Evolutionary conservation across 345 rosid genomes (phyloP).

Genomic region (Chamaenerion angustifolium): DNA sequence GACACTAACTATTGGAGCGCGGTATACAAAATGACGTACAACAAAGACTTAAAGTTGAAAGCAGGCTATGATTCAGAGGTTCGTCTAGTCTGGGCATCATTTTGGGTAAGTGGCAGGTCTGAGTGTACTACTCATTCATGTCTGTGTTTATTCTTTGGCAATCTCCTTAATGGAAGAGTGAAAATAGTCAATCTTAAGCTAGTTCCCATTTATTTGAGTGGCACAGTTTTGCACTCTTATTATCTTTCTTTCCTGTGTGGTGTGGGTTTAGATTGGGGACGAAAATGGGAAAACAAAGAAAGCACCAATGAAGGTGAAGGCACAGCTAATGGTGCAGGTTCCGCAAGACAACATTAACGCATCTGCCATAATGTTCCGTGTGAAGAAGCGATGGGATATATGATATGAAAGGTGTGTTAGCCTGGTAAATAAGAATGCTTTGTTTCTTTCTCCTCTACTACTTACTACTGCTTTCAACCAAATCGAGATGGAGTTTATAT

Average conservation of each 20-base stretch:
- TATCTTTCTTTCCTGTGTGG: background rate
- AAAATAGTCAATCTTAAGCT: too few relatives aligned
- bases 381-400: constrained; percentile 86
- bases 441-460: too few relatives aligned
- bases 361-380: constrained; percentile 60
- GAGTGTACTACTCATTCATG: background rate
- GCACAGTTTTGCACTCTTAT: too few relatives aligned
- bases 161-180: too few relatives aligned
- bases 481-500: too few relatives aligned
- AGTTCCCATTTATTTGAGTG: too few relatives aligned
- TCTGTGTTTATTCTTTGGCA: too few relatives aligned
- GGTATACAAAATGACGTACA: constrained; percentile 79
- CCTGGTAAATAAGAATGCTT: background rate
- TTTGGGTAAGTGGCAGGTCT: constrained; percentile 51
- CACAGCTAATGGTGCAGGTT: constrained; percentile 93
- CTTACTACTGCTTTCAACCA: too few relatives aligned
- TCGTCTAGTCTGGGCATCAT: constrained; percentile 88
- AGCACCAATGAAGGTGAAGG: constrained; percentile 80
- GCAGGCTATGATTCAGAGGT: constrained; percentile 83
- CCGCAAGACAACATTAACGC: constrained; percentile 74
- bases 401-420: background rate
- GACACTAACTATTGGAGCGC: constrained; percentile 82
- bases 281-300: constrained; percentile 65
- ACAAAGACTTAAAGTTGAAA: constrained; percentile 77
- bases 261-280: constrained; percentile 50